Evolutionary conservation across 163 green algal genomes (phyloP).

Genomic region (Picocystis sp.): DNA sequence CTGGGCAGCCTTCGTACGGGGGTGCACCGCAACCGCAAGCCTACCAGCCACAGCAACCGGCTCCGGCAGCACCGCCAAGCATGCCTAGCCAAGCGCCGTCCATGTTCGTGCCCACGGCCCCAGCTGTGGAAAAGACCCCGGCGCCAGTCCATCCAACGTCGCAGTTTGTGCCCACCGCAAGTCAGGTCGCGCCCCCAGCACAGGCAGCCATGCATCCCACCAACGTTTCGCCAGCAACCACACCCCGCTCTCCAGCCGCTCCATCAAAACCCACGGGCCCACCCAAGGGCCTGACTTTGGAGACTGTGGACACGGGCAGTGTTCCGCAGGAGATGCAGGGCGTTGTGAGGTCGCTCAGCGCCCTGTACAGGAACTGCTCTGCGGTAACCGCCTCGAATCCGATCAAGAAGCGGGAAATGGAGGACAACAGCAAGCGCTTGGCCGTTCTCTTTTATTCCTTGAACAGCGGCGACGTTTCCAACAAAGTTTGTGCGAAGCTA

Average conservation of each 20-base stretch:
- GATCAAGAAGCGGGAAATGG: conserved; percentile 75
- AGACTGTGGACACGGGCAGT: conserved; percentile 40
- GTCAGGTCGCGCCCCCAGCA: conserved; percentile 7
- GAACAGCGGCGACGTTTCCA: conserved; percentile 56
- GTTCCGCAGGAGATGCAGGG: conserved; percentile 43
- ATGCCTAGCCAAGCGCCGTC: conserved; percentile 2
- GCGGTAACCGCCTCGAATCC: conserved; percentile 4
- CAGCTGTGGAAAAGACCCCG: conserved; percentile 6
- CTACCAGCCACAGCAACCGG: not conserved
- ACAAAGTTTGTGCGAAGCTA: conserved; percentile 43
- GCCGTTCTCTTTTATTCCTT: conserved; percentile 77
- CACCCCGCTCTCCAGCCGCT: conserved; percentile 21
- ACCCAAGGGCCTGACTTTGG: conserved; percentile 54
- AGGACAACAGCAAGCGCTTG: conserved; percentile 78
- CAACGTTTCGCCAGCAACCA: conserved; percentile 5
- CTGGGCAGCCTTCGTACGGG: conserved; percentile 8
- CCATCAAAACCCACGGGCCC: conserved; percentile 41
- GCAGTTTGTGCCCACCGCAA: conserved; percentile 4
- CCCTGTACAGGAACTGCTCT: conserved; percentile 32
- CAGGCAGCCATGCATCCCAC: conserved; percentile 3
- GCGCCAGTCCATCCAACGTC: conserved; percentile 2
- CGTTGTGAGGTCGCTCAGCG: conserved; percentile 42
- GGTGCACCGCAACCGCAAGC: conserved; percentile 1
- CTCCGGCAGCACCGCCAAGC: not conserved
- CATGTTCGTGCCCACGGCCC: conserved; percentile 5